phyloP scores from a whole-genome alignment of 2,329 filamentous ascomycete genomes.

The Colletotrichum plurivorum region DNA sequence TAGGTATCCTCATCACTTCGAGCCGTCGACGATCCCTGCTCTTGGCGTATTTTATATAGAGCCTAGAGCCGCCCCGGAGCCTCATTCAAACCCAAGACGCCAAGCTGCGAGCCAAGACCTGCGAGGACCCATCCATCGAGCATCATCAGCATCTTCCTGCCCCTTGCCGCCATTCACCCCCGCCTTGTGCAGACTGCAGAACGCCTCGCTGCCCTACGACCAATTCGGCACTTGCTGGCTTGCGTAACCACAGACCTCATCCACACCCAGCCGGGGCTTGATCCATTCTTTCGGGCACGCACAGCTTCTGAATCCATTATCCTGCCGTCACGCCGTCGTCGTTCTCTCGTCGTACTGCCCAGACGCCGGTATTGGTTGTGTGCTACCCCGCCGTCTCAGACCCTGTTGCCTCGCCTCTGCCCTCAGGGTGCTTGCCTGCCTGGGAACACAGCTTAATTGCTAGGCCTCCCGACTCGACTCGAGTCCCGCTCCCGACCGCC shows the following conservation, averaged over 20 bases:
- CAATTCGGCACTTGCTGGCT: conserved; percentile 3
- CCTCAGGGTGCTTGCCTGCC: not conserved
- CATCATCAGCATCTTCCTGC: not conserved
- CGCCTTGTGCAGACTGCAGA: not conserved
- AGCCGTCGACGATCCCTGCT: conserved; percentile 1
- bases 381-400: not conserved
- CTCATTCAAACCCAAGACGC: conserved; percentile 31
- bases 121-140: conserved; percentile 15
- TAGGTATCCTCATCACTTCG: not conserved
- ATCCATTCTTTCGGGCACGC: conserved; percentile 9
- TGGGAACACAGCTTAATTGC: not conserved
- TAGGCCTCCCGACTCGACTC: not conserved
- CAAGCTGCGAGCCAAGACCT: conserved; percentile 38
- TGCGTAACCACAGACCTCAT: not conserved
- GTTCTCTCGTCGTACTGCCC: not conserved
- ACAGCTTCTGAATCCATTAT: conserved; percentile 7
- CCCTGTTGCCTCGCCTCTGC: not conserved
- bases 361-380: conserved; percentile 5
- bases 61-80: conserved; percentile 15
- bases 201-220: conserved; percentile 9
- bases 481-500: not conserved
- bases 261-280: conserved; percentile 5
- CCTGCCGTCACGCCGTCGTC: not conserved
- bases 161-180: conserved; percentile 1
- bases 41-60: conserved; percentile 35